Evolutionary conservation across 73 alveolate genomes (phyloP), one percentile per base, ranked within the genome.

Genomic region (Paramecium octaurelia): DNA sequence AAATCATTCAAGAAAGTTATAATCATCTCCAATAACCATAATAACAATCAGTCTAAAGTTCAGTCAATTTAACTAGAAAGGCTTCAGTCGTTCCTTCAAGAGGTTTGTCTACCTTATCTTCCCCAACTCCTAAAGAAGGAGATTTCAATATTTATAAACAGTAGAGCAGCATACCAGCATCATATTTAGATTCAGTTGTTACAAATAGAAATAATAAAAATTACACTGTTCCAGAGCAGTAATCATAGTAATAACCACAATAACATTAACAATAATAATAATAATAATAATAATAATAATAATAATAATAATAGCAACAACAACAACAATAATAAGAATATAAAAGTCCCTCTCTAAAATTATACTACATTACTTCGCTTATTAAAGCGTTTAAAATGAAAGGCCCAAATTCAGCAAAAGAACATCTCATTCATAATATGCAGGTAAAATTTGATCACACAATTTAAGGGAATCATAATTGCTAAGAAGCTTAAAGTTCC

Each of bases 331-430:
- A 31, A 34, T 27, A 21, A 46, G 57, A 80, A 3, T 21, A 59
- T 11, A 80, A 24, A n/a, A 80, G 44, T 23, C n/a, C 46, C 11
- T 46, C 58, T 31, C 24, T 2, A 44, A 80, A 43, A 44, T 24
- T 42, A 20, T 80, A 80, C 27, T 80, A 80, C 29, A 80, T 80
- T 18, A 80, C 91, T 38, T 80, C 91, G 7, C 38, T 80, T 1
- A 80, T 80, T 10, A 80, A 48, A 23, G 91, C 91, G 10, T 80
- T 80, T 43, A 80, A 48, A 46, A 80, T 48, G 46, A 80, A 80
- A 24, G 91, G 91, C 5, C 76, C 91, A 9, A 80, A 80, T 80
- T 80, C 91, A 11, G 91, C 91, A 20, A 80, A 80, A 80, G 91
- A 80, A 10, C 91, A 80, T 42, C 48, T 80, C 14, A 80, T 80